Evolutionary conservation across 169 alveolate species (phyloP).

Genomic region (Plasmodium billcollinsi): DNA sequence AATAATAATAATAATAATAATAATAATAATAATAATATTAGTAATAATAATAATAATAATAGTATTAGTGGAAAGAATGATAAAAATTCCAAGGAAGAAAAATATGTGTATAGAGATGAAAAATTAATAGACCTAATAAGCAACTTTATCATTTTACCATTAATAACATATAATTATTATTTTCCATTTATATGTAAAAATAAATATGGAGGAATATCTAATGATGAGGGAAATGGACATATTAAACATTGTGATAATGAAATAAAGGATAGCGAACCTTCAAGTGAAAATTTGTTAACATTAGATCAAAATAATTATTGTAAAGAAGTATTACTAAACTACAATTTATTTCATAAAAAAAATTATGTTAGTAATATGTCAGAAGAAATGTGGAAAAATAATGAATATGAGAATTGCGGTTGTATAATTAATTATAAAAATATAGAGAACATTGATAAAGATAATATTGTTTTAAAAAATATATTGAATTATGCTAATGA

Average conservation of each 20-base stretch:
- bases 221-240: not conserved
- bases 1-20: not conserved
- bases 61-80: constrained; percentile 19
- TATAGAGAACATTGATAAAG: constrained; percentile 33
- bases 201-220: not conserved
- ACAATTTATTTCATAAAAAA: constrained; percentile 43
- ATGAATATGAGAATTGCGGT: constrained; percentile 74
- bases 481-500: constrained; percentile 71
- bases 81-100: constrained; percentile 39
- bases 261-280: not conserved
- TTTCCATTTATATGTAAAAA: constrained; percentile 76
- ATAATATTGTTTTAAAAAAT: constrained; percentile 42
- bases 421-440: constrained; percentile 74
- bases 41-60: not conserved
- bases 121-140: constrained; percentile 71
- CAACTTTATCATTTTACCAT: constrained; percentile 71
- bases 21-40: not conserved
- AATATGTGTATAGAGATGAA: constrained; percentile 68
- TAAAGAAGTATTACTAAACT: constrained; percentile 61
- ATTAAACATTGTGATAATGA: not conserved
- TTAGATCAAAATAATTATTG: constrained; percentile 39
- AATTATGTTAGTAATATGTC: constrained; percentile 14
- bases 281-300: not conserved
- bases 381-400: constrained; percentile 2
- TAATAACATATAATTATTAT: constrained; percentile 73